Percentiles rank a stretch among this genome's conserved stretches.
phyloP scores from a whole-genome alignment of 2,329 filamentous ascomycete species.

The Tolypocladium sp. region DNA sequence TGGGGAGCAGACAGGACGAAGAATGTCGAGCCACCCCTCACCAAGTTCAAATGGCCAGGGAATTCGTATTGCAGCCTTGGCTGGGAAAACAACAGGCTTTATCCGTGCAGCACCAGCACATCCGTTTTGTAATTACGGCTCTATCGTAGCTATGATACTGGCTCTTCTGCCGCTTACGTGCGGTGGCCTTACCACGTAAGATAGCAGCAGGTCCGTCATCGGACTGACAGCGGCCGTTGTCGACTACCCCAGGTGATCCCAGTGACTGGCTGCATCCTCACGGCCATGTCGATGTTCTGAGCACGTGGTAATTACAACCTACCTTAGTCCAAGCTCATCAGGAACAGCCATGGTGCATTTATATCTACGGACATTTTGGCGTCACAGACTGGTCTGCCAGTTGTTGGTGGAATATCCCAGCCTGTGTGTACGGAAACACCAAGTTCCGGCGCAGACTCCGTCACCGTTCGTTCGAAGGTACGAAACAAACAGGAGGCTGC shows the following conservation, averaged over 20 bases:
- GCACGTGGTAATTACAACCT: background rate
- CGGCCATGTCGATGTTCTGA: background rate
- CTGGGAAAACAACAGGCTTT: background rate
- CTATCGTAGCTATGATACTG: background rate
- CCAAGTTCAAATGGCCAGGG: no score
- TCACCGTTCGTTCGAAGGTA: background rate
- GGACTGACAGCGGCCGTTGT: background rate
- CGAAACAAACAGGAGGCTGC: background rate
- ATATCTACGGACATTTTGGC: background rate
- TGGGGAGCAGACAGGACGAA: no score
- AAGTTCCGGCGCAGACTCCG: background rate
- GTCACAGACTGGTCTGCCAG: no score
- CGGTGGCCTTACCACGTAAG: slow-evolving; percentile 1
- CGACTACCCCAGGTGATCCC: no score
- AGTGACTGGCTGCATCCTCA: no score
- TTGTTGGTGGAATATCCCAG: no score
- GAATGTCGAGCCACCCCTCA: no score
- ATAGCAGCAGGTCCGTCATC: background rate
- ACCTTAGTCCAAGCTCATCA: background rate
- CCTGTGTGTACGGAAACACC: background rate
- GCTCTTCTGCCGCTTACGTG: background rate
- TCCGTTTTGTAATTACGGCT: background rate
- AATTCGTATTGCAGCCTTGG: background rate
- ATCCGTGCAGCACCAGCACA: background rate
- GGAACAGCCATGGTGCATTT: background rate